Percentiles rank a stretch among this genome's conserved stretches.
Evolutionary conservation across 1,284 basidiomycete species (phyloP).

Genomic region (Cutaneotrichosporon sp.): DNA sequence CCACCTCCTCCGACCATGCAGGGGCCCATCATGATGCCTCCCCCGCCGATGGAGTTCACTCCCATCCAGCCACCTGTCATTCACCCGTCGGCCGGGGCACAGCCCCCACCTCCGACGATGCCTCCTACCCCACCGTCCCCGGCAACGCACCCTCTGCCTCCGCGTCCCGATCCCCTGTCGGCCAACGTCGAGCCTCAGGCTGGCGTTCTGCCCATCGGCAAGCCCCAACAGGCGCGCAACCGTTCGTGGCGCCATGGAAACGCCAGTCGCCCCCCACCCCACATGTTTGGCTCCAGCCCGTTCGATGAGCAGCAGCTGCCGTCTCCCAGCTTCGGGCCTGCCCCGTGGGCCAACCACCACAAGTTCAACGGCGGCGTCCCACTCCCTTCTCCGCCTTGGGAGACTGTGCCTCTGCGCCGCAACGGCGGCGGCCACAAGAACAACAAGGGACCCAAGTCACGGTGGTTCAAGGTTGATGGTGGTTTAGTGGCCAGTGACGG

Average conservation of each 20-base stretch:
- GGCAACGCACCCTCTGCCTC: not conserved
- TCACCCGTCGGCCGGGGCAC: no score
- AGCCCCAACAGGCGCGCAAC: not conserved
- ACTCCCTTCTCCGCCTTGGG: constrained; percentile 3
- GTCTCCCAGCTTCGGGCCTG: not conserved
- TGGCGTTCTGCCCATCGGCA: not conserved
- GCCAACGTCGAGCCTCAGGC: not conserved
- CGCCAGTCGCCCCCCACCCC: not conserved
- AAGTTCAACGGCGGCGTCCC: constrained; percentile 11
- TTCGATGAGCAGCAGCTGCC: not conserved
- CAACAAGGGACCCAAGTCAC: not conserved
- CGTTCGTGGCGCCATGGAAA: not conserved
- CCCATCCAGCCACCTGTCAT: not conserved
- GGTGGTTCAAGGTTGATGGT: constrained; percentile 17
- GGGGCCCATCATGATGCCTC: not conserved
- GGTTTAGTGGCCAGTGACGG: constrained; percentile 41
- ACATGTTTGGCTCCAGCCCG: not conserved
- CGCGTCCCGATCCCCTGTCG: not conserved
- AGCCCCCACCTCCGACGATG: not conserved
- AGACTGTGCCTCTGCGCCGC: constrained; percentile 1
- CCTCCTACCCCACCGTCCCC: not conserved
- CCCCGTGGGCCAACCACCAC: constrained; percentile 6
- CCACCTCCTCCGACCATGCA: not conserved
- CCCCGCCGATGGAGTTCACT: not conserved
- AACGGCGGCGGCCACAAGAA: not conserved